Evolutionary conservation across 2,329 filamentous ascomycete genomes (phyloP).

Genomic region (Aspergillus vadensis): DNA sequence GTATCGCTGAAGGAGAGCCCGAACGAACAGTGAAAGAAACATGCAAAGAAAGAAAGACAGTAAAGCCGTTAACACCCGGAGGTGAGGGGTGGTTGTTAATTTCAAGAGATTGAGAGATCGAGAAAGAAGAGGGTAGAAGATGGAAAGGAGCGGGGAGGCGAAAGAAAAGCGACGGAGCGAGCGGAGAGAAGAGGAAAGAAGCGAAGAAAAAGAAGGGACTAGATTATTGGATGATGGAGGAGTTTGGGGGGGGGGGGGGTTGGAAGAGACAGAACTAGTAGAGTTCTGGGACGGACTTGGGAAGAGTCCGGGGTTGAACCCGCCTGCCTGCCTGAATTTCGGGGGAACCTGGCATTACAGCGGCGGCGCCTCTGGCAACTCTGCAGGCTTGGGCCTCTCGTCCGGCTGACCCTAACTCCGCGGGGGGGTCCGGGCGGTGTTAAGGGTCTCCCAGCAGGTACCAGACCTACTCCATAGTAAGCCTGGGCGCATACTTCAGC

Average conservation of each 20-base stretch:
- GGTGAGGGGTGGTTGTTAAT: not conserved
- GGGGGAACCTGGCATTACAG: too few relatives aligned
- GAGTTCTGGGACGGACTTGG: too few relatives aligned
- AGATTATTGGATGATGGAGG: too few relatives aligned
- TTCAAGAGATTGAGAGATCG: not conserved
- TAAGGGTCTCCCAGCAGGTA: too few relatives aligned
- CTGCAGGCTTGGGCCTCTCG: not conserved
- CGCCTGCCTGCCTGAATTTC: not conserved
- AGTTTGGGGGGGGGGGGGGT: too few relatives aligned
- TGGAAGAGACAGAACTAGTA: too few relatives aligned
- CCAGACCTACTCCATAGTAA: too few relatives aligned
- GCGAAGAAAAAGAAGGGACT: not conserved
- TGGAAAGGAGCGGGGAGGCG: not conserved
- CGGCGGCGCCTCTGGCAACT: too few relatives aligned
- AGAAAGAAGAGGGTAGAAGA: not conserved
- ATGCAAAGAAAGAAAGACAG: not conserved
- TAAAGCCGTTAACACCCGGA: not conserved
- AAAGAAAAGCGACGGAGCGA: not conserved
- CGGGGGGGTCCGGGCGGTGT: too few relatives aligned
- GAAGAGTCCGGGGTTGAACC: conserved; percentile 5
- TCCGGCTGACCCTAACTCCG: not conserved
- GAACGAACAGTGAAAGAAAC: not conserved
- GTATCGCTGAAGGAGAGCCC: not conserved
- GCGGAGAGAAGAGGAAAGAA: not conserved
- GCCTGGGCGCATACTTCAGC: too few relatives aligned